Conservation (phyloP, 306 rosid species). For the Glycine latifolia region DNA sequence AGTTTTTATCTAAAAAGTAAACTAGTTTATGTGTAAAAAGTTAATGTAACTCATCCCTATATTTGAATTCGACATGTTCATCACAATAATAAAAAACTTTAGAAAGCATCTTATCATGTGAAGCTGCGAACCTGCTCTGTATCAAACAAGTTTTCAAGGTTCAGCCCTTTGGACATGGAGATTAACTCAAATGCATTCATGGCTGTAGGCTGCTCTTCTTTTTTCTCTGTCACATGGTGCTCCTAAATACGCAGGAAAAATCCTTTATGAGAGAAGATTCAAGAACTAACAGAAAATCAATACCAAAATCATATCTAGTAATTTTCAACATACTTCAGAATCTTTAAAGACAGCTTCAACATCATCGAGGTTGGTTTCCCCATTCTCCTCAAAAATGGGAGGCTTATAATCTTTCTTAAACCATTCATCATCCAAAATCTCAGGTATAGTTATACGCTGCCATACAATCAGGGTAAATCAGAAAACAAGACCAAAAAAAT, state of each 20-base stretch:
- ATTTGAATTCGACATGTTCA: constrained; percentile 34
- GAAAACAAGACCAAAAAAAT: constrained; percentile 36
- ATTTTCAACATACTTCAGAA: constrained; percentile 77
- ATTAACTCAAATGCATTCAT: constrained; percentile 97
- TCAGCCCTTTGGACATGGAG: constrained; percentile 96
- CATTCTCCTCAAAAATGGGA: constrained; percentile 83
- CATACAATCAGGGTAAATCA: constrained; percentile 47
- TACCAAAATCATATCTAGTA: constrained; percentile 10
- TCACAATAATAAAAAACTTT: constrained; percentile 1
- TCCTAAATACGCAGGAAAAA: constrained; percentile 65
- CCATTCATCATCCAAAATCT: constrained; percentile 91
- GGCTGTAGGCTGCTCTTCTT: constrained; percentile 90
- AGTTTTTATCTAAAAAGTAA: background rate
- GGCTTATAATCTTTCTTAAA: constrained; percentile 88
- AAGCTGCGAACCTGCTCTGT: constrained; percentile 77
- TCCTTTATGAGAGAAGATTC: constrained; percentile 36
- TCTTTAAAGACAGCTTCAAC: constrained; percentile 97
- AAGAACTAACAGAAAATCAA: constrained; percentile 33
- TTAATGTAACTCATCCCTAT: background rate
- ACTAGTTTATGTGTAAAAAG: background rate
- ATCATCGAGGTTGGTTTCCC: constrained; percentile 84
- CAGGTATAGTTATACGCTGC: constrained; percentile 85
- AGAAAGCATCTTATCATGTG: constrained; percentile 29
- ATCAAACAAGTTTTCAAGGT: constrained; percentile 92
- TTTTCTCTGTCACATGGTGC: constrained; percentile 92